Percentiles rank a stretch among this genome's conserved stretches.
Conservation (phyloP, 495 filamentous ascomycete genomes). For the Aspergillus cristatus region DNA sequence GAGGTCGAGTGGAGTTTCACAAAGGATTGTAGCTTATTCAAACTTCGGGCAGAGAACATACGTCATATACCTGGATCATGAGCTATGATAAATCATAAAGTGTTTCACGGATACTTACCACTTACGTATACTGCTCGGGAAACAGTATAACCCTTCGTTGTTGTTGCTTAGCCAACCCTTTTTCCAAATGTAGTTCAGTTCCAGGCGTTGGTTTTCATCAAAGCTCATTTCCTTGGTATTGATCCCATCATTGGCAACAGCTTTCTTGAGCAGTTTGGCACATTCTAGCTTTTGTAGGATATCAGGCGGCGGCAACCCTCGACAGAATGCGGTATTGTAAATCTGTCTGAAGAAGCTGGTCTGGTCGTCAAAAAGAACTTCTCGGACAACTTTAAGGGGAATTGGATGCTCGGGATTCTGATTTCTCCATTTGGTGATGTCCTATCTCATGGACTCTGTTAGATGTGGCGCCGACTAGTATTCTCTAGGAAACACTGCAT, state of each 20-base stretch:
- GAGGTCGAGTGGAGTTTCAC: slow-evolving; percentile 4
- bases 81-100: slow-evolving; percentile 8
- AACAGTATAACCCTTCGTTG: slow-evolving; percentile 9
- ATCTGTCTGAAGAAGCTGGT: slow-evolving; percentile 5
- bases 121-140: slow-evolving; percentile 13
- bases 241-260: slow-evolving; percentile 12
- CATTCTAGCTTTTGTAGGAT: slow-evolving; percentile 6
- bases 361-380: slow-evolving; percentile 1
- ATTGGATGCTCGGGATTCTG: too few species aligned
- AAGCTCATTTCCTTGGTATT: slow-evolving; percentile 5
- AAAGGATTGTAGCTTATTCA: too few species aligned
- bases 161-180: slow-evolving; percentile 14
- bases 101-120: slow-evolving; percentile 13
- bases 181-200: slow-evolving; percentile 9
- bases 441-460: too few species aligned
- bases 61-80: too few species aligned
- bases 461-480: too few species aligned
- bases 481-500: too few species aligned
- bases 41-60: too few species aligned
- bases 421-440: too few species aligned
- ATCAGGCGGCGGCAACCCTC: slow-evolving; percentile 7
- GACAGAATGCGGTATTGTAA: slow-evolving; percentile 5
- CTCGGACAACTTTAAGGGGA: too few species aligned
- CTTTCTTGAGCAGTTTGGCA: slow-evolving; percentile 8
- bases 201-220: slow-evolving; percentile 4